Evolutionary conservation across 1,284 basidiomycete genomes (phyloP).

Genomic region (Somion occarium): DNA sequence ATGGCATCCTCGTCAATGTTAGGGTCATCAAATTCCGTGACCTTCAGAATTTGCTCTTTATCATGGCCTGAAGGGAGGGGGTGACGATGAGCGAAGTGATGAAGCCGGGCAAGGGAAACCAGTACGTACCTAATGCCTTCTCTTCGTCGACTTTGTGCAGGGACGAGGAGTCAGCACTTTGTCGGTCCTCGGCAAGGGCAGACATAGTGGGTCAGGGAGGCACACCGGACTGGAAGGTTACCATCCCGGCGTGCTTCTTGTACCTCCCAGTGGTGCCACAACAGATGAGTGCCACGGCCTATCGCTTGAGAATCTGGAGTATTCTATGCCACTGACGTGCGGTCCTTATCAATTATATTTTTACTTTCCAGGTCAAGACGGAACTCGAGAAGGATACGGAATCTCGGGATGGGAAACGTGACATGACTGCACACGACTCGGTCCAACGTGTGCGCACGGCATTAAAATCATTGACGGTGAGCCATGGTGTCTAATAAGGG

Average conservation of each 20-base stretch:
- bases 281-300: background rate
- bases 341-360: background rate
- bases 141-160: constrained; percentile 41
- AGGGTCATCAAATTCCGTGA: constrained; percentile 56
- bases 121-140: background rate
- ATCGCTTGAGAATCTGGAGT: background rate
- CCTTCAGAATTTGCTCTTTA: constrained; percentile 13
- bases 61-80: no score
- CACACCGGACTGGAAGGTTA: background rate
- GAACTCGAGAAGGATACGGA: background rate
- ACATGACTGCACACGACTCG: background rate
- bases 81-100: no score
- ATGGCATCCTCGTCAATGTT: constrained; percentile 29
- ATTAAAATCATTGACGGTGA: no score
- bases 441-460: no score
- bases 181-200: constrained; percentile 7
- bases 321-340: background rate
- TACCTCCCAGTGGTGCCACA: background rate
- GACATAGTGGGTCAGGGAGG: constrained; percentile 16
- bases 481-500: no score
- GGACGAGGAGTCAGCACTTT: constrained; percentile 26
- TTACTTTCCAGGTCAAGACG: background rate
- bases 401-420: background rate
- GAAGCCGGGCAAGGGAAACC: no score
- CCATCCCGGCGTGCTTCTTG: background rate